Conservation (phyloP, 768 basidiomycete species). For the Termitomyces sp. region DNA sequence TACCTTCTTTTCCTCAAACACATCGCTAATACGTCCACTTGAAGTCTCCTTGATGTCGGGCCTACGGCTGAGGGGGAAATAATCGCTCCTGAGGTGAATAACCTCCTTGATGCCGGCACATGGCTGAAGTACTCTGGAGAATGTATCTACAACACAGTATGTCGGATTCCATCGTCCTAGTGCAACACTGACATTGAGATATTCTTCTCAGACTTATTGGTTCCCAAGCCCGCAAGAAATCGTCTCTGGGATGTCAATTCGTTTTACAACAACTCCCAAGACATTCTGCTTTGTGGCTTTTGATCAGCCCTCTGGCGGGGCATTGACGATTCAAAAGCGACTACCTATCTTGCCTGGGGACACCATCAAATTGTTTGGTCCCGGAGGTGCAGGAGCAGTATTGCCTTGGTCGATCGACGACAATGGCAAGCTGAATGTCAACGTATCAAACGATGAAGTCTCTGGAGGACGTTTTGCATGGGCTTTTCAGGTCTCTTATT, state of each 20-base stretch:
- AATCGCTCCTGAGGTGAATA: slow-evolving; percentile 39
- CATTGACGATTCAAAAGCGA: slow-evolving; percentile 33
- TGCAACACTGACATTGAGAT: neutral
- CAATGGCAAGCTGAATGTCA: slow-evolving; percentile 22
- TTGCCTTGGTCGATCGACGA: slow-evolving; percentile 26
- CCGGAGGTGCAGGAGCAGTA: slow-evolving; percentile 9
- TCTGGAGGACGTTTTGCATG: slow-evolving; percentile 17
- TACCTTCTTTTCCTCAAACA: neutral
- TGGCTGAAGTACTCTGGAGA: slow-evolving; percentile 47
- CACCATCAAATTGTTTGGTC: slow-evolving; percentile 28
- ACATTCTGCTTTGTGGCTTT: slow-evolving; percentile 48
- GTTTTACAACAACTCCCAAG: slow-evolving; percentile 45
- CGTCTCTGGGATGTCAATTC: slow-evolving; percentile 22
- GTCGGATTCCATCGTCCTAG: slow-evolving; percentile 9
- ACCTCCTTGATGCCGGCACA: slow-evolving; percentile 42
- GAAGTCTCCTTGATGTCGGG: slow-evolving; percentile 45
- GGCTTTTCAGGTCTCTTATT: slow-evolving; percentile 17
- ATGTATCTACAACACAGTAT: slow-evolving; percentile 49
- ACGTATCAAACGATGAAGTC: slow-evolving; percentile 13
- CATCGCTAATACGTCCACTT: neutral
- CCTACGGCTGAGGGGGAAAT: slow-evolving; percentile 52
- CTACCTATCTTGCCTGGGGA: slow-evolving; percentile 41
- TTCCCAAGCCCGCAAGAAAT: slow-evolving; percentile 37
- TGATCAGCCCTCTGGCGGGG: slow-evolving; percentile 24
- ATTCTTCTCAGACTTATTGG: slow-evolving; percentile 36